A percentile compares a stretch with the other conserved stretches of the same genome.
Evolutionary conservation across 768 basidiomycete genomes (phyloP).

Genomic region (Candolleomyces eurysporus): DNA sequence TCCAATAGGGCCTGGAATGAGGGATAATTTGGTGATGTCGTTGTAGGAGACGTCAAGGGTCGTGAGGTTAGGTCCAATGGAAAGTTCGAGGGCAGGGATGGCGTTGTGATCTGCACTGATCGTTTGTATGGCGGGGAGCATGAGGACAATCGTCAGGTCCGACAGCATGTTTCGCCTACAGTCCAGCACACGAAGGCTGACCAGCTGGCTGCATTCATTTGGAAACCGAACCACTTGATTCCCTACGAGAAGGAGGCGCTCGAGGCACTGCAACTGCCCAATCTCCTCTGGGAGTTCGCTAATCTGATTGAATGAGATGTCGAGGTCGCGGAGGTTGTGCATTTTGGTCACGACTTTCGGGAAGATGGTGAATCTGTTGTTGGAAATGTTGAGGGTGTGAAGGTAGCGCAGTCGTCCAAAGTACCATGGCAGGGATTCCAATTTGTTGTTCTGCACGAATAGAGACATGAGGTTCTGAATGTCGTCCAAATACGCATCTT

Average conservation of each 20-base stretch:
- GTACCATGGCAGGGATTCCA: slow-evolving; percentile 83
- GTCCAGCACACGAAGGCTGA: slow-evolving; percentile 69
- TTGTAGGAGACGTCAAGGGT: slow-evolving; percentile 81
- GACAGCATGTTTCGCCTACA: slow-evolving; percentile 82
- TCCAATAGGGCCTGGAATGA: slow-evolving; percentile 48
- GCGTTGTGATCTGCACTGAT: slow-evolving; percentile 83
- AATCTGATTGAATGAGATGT: slow-evolving; percentile 93
- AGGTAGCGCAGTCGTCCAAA: slow-evolving; percentile 74
- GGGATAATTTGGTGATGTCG: slow-evolving; percentile 78
- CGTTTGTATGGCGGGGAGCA: slow-evolving; percentile 63
- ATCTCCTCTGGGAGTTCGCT: slow-evolving; percentile 78
- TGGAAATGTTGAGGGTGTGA: slow-evolving; percentile 86
- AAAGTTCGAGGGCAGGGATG: slow-evolving; percentile 77
- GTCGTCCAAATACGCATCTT: slow-evolving; percentile 79
- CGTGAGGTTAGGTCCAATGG: slow-evolving; percentile 62
- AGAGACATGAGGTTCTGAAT: slow-evolving; percentile 69
- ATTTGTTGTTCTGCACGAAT: slow-evolving; percentile 85
- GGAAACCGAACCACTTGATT: slow-evolving; percentile 81
- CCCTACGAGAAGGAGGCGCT: slow-evolving; percentile 78
- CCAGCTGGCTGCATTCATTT: slow-evolving; percentile 50
- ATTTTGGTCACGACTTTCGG: slow-evolving; percentile 77
- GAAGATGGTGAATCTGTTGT: slow-evolving; percentile 84
- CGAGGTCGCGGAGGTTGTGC: slow-evolving; percentile 74
- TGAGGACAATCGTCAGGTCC: slow-evolving; percentile 68
- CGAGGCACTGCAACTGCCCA: slow-evolving; percentile 63